Conservation (phyloP, 306 rosid species). For the Lathyrus sativus region DNA sequence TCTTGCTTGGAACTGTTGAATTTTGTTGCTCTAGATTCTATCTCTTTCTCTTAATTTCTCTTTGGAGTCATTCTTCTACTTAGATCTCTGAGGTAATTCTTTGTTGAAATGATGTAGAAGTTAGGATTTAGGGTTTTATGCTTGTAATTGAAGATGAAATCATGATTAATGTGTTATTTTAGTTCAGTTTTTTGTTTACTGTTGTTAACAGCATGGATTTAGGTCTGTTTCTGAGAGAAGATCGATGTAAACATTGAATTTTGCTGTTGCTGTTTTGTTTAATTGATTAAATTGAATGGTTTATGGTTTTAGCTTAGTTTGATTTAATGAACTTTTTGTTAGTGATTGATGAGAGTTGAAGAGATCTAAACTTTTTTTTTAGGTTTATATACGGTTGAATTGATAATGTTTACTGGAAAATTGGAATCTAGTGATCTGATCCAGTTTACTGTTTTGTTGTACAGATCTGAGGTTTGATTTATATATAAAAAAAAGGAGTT, state of each 20-base stretch:
- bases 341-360: neutral
- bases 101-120: neutral
- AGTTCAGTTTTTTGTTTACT: neutral
- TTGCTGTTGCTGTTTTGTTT: neutral
- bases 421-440: constrained; percentile 35
- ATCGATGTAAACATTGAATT: neutral
- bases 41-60: neutral
- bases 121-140: neutral
- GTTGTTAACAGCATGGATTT: neutral
- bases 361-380: constrained; percentile 28
- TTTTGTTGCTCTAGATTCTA: constrained; percentile 1
- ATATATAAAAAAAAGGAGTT: constrained; percentile 1
- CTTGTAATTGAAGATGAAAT: neutral
- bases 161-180: constrained; percentile 1
- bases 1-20: neutral
- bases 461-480: constrained; percentile 47
- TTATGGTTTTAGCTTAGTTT: neutral
- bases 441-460: neutral
- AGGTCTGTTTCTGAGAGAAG: neutral
- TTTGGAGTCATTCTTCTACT: neutral
- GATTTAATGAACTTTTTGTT: neutral
- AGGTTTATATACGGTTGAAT: constrained; percentile 21
- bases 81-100: constrained; percentile 47
- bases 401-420: constrained; percentile 38
- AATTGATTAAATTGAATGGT: neutral